Conservation (phyloP, 306 rosid species). For the Rosa multiflora region DNA sequence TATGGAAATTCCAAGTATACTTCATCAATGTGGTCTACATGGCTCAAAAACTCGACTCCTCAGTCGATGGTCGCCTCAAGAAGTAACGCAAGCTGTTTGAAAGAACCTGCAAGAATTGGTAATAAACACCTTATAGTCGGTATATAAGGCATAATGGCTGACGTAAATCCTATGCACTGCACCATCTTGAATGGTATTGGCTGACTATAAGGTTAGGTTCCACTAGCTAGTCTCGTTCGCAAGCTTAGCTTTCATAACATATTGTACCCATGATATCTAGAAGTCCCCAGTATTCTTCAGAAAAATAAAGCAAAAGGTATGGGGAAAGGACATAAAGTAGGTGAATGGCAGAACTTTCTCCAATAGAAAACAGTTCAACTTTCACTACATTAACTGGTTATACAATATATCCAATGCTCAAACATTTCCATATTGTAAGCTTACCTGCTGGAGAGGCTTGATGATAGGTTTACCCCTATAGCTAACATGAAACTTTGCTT, state of each 20-base stretch:
- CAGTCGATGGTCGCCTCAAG: conserved; percentile 80
- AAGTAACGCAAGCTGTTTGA: conserved; percentile 74
- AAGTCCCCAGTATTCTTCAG: background rate
- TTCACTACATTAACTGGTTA: background rate
- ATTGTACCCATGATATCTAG: background rate
- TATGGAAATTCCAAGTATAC: conserved; percentile 6
- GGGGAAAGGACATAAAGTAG: background rate
- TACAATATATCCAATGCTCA: conserved; percentile 1
- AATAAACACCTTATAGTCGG: background rate
- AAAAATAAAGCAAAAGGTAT: background rate
- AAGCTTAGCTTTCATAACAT: background rate
- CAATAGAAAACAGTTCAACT: background rate
- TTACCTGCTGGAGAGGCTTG: conserved; percentile 85
- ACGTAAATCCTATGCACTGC: background rate
- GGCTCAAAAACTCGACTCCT: conserved; percentile 79
- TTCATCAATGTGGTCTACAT: background rate
- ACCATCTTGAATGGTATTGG: background rate
- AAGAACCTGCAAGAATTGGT: conserved; percentile 57
- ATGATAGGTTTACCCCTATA: conserved; percentile 65
- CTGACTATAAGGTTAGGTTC: background rate
- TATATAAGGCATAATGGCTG: background rate
- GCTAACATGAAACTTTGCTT: conserved; percentile 89
- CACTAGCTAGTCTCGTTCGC: background rate
- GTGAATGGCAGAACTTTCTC: conserved; percentile 3
- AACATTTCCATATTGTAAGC: conserved; percentile 12